Evolutionary conservation across 2,329 filamentous ascomycete species (phyloP), one percentile per base, ranked within the genome.

Genomic region (Trichophyton schoenleinii): DNA sequence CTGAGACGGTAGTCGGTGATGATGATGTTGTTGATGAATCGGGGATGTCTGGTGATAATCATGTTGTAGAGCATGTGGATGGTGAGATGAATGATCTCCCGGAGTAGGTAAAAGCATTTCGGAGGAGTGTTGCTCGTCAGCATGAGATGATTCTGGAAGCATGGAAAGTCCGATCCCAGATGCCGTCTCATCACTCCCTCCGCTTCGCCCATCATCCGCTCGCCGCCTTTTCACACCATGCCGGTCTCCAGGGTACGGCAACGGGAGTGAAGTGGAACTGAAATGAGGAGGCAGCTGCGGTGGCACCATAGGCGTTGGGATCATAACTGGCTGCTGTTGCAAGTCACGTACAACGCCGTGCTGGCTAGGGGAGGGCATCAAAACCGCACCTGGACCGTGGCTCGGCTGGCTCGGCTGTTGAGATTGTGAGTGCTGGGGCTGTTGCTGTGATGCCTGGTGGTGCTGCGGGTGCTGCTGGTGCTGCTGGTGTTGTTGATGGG

Each of bases 1-100:
- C 64, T 88, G 85, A 66, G 89, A 85, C 57, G 89, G 89, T 42
- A 91, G 80, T 48, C 87, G 86, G 68, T 91, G 89, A 68, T 96
- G 91, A 68, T 92, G 89, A 70, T 95, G 89, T 55, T 83, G 83
- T 42, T 82, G 81, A 28, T 69, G 75, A 70, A 60, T 79, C 69
- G 60, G 78, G 69, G 68, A 81, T 75, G 63, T 76, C 75, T 66
- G 65, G 28, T 66, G 66, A 59, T 70, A 75, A 25, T 67, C 66
- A 59, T 72, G 72, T 25, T 66, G 64, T 20, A 69, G 62, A 53
- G 69, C 62, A 48, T 67, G 64, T 48, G 69, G 71, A 58, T 70
- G 64, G 22, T 65, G 70, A 8, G 70, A 67, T 20, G 70, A 68
- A 46, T 68, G 66, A 42, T 72, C 72, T 18, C 63, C 65, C 22